A percentile compares a stretch with the other conserved stretches of the same genome.
Conservation (phyloP, 2,329 filamentous ascomycete species). For the Alternaria angustiovoidea region DNA sequence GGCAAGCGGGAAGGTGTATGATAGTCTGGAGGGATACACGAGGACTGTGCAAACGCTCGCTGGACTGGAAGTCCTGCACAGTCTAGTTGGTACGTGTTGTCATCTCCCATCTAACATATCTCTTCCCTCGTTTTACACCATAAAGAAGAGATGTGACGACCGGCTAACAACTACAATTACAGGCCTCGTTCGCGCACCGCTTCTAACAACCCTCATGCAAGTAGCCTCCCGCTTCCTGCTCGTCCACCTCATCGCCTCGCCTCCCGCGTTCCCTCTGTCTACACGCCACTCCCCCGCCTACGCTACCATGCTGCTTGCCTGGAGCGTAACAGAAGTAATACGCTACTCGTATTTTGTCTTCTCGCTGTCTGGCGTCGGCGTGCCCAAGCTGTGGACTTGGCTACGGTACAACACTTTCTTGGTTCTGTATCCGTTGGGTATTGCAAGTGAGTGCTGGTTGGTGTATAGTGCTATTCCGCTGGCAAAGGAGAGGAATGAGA, state of each 20-base stretch:
- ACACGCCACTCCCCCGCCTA: conserved; percentile 68
- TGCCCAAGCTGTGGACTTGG: conserved; percentile 76
- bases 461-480: conserved; percentile 75
- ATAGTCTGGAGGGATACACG: conserved; percentile 70
- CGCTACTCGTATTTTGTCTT: conserved; percentile 92
- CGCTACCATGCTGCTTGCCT: conserved; percentile 82
- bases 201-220: conserved; percentile 88
- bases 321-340: conserved; percentile 90
- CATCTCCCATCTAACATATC: too few species aligned
- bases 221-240: conserved; percentile 86
- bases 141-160: background rate
- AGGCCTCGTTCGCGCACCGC: conserved; percentile 86
- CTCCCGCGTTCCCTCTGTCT: conserved; percentile 69
- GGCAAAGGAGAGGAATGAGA: conserved; percentile 59
- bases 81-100: conserved; percentile 69
- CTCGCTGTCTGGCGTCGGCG: conserved; percentile 65
- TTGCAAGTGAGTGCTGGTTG: conserved; percentile 84
- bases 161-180: background rate
- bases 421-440: conserved; percentile 90
- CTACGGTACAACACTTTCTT: conserved; percentile 91
- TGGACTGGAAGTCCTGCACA: conserved; percentile 82
- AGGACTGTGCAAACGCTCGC: conserved; percentile 87
- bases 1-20: conserved; percentile 62
- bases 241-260: conserved; percentile 82
- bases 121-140: background rate